Base-by-base conservation (phyloP, 2,329 filamentous ascomycete genomes). In the Drechmeria coniospora region DNA sequence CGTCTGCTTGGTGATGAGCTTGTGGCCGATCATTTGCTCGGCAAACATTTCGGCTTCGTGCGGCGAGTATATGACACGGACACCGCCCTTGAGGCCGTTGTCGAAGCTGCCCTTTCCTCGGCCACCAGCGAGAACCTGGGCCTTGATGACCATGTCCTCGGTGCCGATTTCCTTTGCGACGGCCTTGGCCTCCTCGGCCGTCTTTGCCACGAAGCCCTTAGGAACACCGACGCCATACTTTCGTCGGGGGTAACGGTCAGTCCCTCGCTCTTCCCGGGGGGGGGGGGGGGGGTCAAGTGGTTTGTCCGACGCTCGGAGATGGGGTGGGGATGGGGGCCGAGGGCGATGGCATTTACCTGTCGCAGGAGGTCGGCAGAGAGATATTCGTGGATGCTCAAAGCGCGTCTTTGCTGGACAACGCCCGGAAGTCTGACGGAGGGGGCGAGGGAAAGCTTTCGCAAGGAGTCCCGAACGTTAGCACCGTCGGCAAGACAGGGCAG, bases 61-160 rank as follows among this genome's bases (percentile, higher is more conserved):
- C 34, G 90, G 82, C 66, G 87, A 95, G 74, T 95, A 98, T 62
- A 98, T 92, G 49, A 98, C 86, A 47, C 90, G 77, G 46, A 98
- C 90, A 65, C 90, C 90, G 49, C 90, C 90, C 71, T 98, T 98
- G 55, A 98, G 77, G 47, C 90, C 90, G 61, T 94, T 95, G 65
- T 93, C 84, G 54, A 98, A 98, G 46, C 75, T 78, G 45, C 90
- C 90, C 70, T 98, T 98, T 62, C 90, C 90, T 66, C 90, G 80
- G 41, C 90, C 90, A 61, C 90, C 90, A 37, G 90, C 90, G 38
- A 98, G 79, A 36, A 98, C 90, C 67, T 98, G 90, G 37, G 90
- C 90, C 74, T 98, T 98, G 72, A 98, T 95, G 45, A 98, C 90
- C 74, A 94, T 87, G 57, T 98, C 90, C 53, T 92, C 87, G 47